phyloP scores from a whole-genome alignment of 1,139 yeast species.

The Kodamaea plutei region DNA sequence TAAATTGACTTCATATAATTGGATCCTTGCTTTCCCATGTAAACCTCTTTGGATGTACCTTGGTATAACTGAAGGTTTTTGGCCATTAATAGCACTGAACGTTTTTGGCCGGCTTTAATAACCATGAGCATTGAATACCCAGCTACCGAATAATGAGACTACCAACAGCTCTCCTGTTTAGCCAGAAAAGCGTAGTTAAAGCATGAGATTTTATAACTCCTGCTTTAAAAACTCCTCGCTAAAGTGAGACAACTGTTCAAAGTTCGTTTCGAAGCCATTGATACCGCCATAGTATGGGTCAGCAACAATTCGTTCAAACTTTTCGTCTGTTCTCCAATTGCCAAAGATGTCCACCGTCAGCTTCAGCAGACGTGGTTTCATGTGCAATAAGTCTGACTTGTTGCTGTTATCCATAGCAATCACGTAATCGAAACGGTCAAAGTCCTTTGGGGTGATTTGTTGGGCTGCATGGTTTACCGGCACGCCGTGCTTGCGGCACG shows the following conservation, averaged over 20 bases:
- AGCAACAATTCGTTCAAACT: conserved; percentile 56
- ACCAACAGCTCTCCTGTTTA: too few relatives aligned
- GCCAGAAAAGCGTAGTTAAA: too few relatives aligned
- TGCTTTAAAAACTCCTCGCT: conserved; percentile 57
- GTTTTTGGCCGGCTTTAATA: too few relatives aligned
- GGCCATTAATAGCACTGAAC: too few relatives aligned
- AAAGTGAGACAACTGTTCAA: conserved; percentile 69
- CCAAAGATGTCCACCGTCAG: conserved; percentile 69
- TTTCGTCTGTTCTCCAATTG: conserved; percentile 55
- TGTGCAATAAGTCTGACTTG: conserved; percentile 51
- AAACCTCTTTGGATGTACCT: too few relatives aligned
- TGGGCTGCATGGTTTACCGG: conserved; percentile 76
- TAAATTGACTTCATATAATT: too few relatives aligned
- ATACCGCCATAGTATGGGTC: conserved; percentile 93
- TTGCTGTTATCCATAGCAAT: conserved; percentile 83
- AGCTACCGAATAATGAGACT: too few relatives aligned
- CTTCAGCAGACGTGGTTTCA: conserved; percentile 53
- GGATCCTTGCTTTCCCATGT: too few relatives aligned
- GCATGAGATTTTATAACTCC: too few relatives aligned
- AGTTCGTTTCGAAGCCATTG: conserved; percentile 77
- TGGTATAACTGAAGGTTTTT: too few relatives aligned
- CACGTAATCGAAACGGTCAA: conserved; percentile 71
- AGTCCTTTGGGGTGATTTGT: conserved; percentile 56
- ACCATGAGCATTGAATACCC: too few relatives aligned
- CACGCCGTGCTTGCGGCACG: conserved; percentile 69